phyloP scores from a whole-genome alignment of 257 asterid species.

The Solanum virginianum region DNA sequence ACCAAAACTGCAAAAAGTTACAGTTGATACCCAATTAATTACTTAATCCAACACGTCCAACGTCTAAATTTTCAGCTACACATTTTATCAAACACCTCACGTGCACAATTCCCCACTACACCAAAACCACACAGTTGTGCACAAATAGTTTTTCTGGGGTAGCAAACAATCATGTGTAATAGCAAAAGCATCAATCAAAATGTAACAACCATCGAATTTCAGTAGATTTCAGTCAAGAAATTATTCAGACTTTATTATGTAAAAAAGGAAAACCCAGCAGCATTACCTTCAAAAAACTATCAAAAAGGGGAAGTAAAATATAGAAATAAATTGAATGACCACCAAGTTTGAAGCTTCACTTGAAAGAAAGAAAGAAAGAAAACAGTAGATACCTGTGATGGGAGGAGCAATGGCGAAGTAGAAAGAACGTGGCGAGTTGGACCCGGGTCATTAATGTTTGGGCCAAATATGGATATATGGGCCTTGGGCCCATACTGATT shows the following conservation, averaged over 20 bases:
- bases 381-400: neutral
- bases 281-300: neutral
- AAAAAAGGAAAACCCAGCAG: neutral
- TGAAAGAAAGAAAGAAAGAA: neutral
- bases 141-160: neutral
- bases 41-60: neutral
- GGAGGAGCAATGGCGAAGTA: neutral
- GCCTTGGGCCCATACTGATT: neutral
- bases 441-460: neutral
- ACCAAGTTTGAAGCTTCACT: neutral
- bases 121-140: neutral
- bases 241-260: neutral
- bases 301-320: neutral
- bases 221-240: neutral
- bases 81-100: neutral
- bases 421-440: neutral
- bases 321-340: neutral
- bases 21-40: neutral
- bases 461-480: neutral
- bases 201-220: neutral
- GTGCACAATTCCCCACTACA: neutral
- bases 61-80: neutral
- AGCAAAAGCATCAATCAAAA: neutral
- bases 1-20: neutral
- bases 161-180: neutral